Conservation (phyloP, 352 stramenopile genomes). For the Pythium myriotylum region DNA sequence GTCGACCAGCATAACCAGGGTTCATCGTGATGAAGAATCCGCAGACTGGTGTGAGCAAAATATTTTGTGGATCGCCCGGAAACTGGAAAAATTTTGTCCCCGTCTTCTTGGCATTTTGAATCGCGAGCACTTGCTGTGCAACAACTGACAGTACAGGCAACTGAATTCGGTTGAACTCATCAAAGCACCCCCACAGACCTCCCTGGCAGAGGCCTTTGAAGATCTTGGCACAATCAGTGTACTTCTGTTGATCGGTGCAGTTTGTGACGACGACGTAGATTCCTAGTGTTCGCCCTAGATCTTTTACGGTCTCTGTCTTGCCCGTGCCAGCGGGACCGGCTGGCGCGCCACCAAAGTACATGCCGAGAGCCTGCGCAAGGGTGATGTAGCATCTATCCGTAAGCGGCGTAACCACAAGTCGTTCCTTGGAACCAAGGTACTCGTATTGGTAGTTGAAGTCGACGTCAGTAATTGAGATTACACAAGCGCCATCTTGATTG, state of each 20-base stretch:
- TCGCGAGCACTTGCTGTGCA: conserved; percentile 97
- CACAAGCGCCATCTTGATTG: conserved; percentile 93
- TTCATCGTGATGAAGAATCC: conserved; percentile 99
- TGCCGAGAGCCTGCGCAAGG: conserved; percentile 95
- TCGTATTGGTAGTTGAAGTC: conserved; percentile 99
- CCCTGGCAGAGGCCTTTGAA: conserved; percentile 98
- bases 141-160: conserved; percentile 97
- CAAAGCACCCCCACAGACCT: conserved; percentile 97
- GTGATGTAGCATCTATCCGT: conserved; percentile 99
- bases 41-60: conserved; percentile 94
- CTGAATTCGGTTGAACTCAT: conserved; percentile 98
- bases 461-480: conserved; percentile 98
- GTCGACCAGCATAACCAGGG: conserved; percentile 96
- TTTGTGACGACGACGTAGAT: conserved; percentile 98
- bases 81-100: conserved; percentile 97
- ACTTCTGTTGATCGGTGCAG: conserved; percentile 97
- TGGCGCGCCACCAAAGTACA: conserved; percentile 97
- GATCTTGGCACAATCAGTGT: conserved; percentile 98
- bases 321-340: conserved; percentile 95
- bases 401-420: conserved; percentile 96
- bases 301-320: conserved; percentile 98
- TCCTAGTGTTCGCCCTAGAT: conserved; percentile 93
- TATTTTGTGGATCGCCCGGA: conserved; percentile 96
- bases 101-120: conserved; percentile 98
- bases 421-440: conserved; percentile 97